A percentile compares a stretch with the other conserved stretches of the same genome.
phyloP scores from a whole-genome alignment of 225 moss, liverwort and hornwort genomes.

The Antitrichia curtipendula region DNA sequence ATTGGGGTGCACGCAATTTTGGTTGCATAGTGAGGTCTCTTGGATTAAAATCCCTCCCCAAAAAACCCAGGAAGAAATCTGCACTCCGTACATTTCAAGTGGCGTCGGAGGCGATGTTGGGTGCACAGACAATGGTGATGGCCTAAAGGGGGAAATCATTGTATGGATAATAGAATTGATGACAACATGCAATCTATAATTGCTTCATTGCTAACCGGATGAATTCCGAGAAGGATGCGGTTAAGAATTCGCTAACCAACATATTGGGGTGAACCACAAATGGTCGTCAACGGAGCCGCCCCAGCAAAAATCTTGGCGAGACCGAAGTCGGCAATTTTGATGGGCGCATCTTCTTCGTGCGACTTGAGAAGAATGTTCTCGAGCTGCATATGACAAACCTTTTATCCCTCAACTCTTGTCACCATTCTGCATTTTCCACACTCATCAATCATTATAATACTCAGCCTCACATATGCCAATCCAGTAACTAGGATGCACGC shows the following conservation, averaged over 20 bases:
- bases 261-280: slow-evolving; percentile 88
- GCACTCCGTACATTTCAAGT: background rate
- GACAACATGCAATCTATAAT: too few species aligned
- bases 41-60: background rate
- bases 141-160: background rate
- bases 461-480: background rate
- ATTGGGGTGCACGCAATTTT: too few species aligned
- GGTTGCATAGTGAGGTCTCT: too few species aligned
- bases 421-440: slow-evolving; percentile 39
- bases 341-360: slow-evolving; percentile 40
- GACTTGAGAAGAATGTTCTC: slow-evolving; percentile 78
- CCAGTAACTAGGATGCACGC: background rate
- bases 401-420: slow-evolving; percentile 43
- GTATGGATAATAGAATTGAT: background rate
- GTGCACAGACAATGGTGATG: background rate
- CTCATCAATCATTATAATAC: slow-evolving; percentile 33
- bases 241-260: slow-evolving; percentile 37
- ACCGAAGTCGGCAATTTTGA: slow-evolving; percentile 88
- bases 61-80: background rate
- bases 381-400: slow-evolving; percentile 61
- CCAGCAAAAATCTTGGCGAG: slow-evolving; percentile 72
- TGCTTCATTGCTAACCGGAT: background rate
- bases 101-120: background rate
- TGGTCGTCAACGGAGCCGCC: slow-evolving; percentile 62
- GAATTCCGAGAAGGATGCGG: background rate